Evolutionary conservation across 352 stramenopile genomes (phyloP).

Genomic region (Phytopythium aichiense): DNA sequence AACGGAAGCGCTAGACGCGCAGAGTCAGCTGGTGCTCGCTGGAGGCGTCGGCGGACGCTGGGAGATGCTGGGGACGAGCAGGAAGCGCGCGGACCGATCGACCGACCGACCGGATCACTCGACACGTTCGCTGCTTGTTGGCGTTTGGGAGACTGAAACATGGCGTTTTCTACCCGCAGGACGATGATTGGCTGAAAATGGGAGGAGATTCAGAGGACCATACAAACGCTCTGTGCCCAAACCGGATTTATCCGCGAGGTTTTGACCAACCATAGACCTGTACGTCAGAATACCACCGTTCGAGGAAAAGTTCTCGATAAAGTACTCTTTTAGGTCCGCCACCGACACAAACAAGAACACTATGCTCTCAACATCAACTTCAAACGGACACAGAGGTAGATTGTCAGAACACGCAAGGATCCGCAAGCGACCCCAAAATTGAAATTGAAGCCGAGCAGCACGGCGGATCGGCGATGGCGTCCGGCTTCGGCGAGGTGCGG

Average conservation of each 20-base stretch:
- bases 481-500: conserved; percentile 58
- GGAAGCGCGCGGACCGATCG: neutral
- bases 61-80: neutral
- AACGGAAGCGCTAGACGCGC: neutral
- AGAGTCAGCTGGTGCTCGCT: neutral
- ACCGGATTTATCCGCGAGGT: neutral
- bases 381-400: neutral
- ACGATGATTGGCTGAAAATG: neutral
- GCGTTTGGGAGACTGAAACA: conserved; percentile 1
- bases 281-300: conserved; percentile 1
- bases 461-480: conserved; percentile 29
- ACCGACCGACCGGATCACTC: neutral
- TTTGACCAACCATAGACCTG: neutral
- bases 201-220: neutral
- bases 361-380: neutral
- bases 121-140: neutral
- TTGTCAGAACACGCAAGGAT: neutral
- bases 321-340: neutral
- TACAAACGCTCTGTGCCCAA: neutral
- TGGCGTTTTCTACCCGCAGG: conserved; percentile 1
- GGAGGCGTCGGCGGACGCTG: neutral
- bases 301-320: neutral
- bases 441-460: conserved; percentile 1
- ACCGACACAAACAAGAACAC: neutral
- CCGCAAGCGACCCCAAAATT: neutral